Evolutionary conservation across 805 yeast genomes (phyloP), one percentile per base, ranked within the genome.

Genomic region (Starmerella riodocensis): DNA sequence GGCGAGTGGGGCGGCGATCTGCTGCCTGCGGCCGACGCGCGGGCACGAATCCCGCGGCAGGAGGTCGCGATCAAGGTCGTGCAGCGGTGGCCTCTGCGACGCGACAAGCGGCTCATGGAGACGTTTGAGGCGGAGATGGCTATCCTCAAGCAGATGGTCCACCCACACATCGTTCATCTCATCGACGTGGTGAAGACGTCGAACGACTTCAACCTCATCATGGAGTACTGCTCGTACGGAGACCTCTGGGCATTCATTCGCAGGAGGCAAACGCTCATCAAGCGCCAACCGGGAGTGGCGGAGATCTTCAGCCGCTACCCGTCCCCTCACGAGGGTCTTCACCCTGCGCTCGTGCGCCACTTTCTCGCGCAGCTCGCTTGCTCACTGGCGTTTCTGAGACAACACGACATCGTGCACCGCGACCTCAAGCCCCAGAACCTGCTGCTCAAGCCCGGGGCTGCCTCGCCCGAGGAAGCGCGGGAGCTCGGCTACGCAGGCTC

Each of bases 181-280:
- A 61, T 82, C 43, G 97, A 88, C 54, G 85, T 84, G 55, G 74
- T 75, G 43, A 78, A 83, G 54, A 78, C 94, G 1, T 54, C 58
- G 27, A 58, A 74, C 9, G 83, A 86, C 58, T 83, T 85, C 63
- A 88, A 84, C 56, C 64, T 91, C 46, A 76, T 88, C 14, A 91
- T 91, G 96, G 97, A 91, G 59, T 91, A 84, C 63, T 91, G 98
- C 58, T 76, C 96, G 1, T 65, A 91, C 56, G 98, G 98, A 12
- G 98, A 91, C 61, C 67, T 91, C 46, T 81, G 94, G 0, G 82
- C 76, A 53, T 78, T 91, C 51, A 86, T 91, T 40, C 73, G 81
- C 53, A 76, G 74, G 55, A 69, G 86, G 53, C 71, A 72, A 49
- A 84, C 79, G 56, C 64, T 85, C 35, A 70, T 74, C 27, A 68